A percentile compares a stretch with the other conserved stretches of the same genome.
Evolutionary conservation across 2,329 filamentous ascomycete species (phyloP).

Genomic region (Tolypocladium cylindrosporum): DNA sequence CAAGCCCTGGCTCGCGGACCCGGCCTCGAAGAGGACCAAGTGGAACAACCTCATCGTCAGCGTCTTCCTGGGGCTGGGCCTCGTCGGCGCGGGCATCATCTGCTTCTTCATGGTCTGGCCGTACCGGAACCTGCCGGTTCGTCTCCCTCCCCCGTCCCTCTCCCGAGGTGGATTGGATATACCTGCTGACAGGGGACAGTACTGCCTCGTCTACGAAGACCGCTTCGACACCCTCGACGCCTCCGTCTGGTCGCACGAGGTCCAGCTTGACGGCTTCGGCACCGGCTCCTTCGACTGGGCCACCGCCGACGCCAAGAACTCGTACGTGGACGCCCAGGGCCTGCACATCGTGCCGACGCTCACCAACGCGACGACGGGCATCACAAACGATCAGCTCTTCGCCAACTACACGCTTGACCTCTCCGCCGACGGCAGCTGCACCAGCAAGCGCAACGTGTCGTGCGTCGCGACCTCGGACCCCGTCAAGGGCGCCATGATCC

Average conservation of each 20-base stretch:
- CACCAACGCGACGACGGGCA: conserved; percentile 28
- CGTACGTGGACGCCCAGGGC: conserved; percentile 35
- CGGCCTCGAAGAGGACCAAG: conserved; percentile 19
- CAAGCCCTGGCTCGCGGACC: conserved; percentile 27
- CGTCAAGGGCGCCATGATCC: conserved; percentile 33
- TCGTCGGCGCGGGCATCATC: conserved; percentile 21
- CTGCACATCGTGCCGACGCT: conserved; percentile 46
- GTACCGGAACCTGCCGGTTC: conserved; percentile 12
- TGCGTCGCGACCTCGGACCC: conserved; percentile 32
- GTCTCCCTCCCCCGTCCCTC: background rate
- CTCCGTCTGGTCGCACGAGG: conserved; percentile 37
- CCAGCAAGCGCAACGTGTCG: conserved; percentile 18
- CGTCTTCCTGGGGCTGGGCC: conserved; percentile 19
- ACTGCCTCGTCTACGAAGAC: conserved; percentile 41
- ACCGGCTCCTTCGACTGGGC: conserved; percentile 46
- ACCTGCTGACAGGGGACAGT: conserved; percentile 9
- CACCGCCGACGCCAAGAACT: conserved; percentile 34
- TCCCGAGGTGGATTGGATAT: too few relatives aligned
- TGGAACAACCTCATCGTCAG: conserved; percentile 25
- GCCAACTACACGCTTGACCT: conserved; percentile 34
- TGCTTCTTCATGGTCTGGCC: conserved; percentile 19
- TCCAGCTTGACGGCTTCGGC: conserved; percentile 32
- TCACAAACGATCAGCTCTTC: conserved; percentile 26
- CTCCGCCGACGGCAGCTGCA: conserved; percentile 30
- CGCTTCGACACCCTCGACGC: conserved; percentile 34